Evolutionary conservation across 331 rosid genomes (phyloP), one percentile per base, ranked within the genome.

Genomic region (Rhamnella rubrinervis): DNA sequence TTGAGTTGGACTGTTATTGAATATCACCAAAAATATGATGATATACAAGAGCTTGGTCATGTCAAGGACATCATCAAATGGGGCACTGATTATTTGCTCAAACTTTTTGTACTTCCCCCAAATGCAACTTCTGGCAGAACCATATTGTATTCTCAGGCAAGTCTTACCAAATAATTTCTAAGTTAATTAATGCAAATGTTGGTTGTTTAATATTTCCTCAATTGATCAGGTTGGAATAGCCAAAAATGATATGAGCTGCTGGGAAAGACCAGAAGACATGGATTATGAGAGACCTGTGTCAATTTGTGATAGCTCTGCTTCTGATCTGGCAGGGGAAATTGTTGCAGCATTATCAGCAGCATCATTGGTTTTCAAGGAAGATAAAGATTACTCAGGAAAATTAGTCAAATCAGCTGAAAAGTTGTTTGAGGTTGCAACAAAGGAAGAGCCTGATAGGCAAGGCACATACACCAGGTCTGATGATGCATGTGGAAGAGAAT

Each of bases 181-280:
- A 26, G 1, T 55, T 55, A 15, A 56, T 59, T 25, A 13, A 20
- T 7, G n/a, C 46, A 11, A 50, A 20, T 60, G 14, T 13, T 65
- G 15, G 18, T 12, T 12, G n/a, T 49, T 49, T 31, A 31, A 49
- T 4, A 49, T 49, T 55, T 18, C 13, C 5, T 37, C 17, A 8
- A 19, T 56, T 62, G 74, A 75, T 76, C 75, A 89, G 98, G 90
- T 92, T 72, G 93, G 98, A 71, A 84, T 81, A 77, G 76, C 83
- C 37, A 73, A 71, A 37, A 86, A 77, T 49, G 98, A 92, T 26
- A 47, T 77, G 55, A 84, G 59, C 55, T 87, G 98, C 75, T 84
- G 98, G 96, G 76, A 86, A 83, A 71, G 96, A 70, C 92, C 98
- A 2, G 96, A 92, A 78, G 89, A 87, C 78, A 86, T 87, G 88